Conservation (phyloP, 225 moss, liverwort and hornwort species). For the Straminergon stramineum region DNA sequence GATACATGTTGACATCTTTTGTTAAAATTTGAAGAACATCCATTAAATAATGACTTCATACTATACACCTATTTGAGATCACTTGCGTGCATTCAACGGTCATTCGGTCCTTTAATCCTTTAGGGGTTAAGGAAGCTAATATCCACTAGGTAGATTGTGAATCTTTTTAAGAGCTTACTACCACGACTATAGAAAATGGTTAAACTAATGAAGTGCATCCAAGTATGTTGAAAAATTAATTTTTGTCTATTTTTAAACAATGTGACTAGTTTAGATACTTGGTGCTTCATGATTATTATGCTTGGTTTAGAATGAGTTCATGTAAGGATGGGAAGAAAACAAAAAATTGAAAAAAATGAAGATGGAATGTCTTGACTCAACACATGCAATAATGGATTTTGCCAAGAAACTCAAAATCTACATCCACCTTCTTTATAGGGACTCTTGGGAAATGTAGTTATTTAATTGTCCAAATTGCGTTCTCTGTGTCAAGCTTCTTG, state of each 20-base stretch:
- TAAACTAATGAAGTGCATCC: neutral
- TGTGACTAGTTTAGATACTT: accelerated
- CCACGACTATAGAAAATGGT: accelerated
- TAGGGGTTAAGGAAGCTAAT: accelerated
- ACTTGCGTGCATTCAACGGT: no score
- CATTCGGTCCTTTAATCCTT: no score
- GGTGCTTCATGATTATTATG: neutral
- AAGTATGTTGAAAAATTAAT: neutral
- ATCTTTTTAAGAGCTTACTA: neutral
- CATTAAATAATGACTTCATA: no score
- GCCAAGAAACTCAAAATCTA: neutral
- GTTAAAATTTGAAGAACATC: no score
- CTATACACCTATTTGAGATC: no score
- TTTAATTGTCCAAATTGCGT: neutral
- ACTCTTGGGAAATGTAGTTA: neutral
- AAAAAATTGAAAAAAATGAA: neutral
- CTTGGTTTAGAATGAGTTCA: neutral
- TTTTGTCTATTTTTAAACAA: neutral
- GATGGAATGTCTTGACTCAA: neutral
- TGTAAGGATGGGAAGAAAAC: neutral
- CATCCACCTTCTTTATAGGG: accelerated
- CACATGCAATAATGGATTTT: neutral
- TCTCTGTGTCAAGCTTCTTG: neutral
- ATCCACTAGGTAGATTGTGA: neutral
- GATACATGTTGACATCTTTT: no score